These are phyloP conservation scores for Annulohypoxylon truncatum DNA, from an alignment of 2,329 filamentous ascomycete genomes.

Conservation along the genomic window DNA sequence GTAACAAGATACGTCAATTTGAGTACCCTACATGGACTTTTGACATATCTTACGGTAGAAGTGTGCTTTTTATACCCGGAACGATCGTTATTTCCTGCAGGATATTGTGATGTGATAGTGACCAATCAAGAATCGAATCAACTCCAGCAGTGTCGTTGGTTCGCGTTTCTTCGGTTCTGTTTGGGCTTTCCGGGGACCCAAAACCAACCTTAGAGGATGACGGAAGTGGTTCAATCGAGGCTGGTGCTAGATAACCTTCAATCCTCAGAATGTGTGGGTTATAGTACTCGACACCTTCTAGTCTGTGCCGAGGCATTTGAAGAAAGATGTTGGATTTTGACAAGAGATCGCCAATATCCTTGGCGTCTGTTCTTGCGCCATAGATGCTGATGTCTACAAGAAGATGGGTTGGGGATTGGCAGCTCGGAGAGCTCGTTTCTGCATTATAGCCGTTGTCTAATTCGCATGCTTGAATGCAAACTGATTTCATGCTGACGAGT, in stretches of 20 bases:
- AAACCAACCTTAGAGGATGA: neutral
- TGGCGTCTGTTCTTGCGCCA: neutral
- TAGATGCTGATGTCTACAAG: neutral
- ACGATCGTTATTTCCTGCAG: neutral
- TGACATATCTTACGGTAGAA: neutral
- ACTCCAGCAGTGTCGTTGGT: neutral
- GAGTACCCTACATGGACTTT: neutral
- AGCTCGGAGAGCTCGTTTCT: neutral
- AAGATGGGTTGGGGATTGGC: neutral
- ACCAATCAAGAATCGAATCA: conserved; percentile 1
- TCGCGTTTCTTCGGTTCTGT: neutral
- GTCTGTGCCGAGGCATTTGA: neutral
- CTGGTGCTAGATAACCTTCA: neutral
- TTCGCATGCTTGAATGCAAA: neutral
- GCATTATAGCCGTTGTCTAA: neutral
- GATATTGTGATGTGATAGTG: neutral
- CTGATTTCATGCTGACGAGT: neutral
- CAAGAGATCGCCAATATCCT: neutral
- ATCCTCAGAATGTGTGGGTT: neutral
- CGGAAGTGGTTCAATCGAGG: neutral
- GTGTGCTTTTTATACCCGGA: neutral
- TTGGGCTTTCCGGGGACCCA: neutral
- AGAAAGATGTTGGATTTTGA: neutral
- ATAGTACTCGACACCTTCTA: neutral
- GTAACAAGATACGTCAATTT: neutral